Base-by-base conservation (phyloP, 306 rosid genomes). In the Purshia tridentata region DNA sequence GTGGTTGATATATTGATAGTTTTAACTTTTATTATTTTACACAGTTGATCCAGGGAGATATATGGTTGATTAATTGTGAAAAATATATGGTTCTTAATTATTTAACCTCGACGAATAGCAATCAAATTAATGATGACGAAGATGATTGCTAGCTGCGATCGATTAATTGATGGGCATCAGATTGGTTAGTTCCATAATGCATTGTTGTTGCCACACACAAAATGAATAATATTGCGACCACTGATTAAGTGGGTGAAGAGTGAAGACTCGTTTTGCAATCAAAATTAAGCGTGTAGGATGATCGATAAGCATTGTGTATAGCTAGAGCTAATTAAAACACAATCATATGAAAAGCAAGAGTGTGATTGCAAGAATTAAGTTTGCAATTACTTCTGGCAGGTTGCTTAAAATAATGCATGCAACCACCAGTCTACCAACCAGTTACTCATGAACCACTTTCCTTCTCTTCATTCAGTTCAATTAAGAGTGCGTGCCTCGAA, bases 321-420 rank as follows among this genome's bases (percentile, higher is more conserved):
- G 22, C 6, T 9, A 64, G 9, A 19, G 15, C 15, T 41, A 9
- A 15, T 64, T 18, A 44, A 9, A 42, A 35, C 6, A 15, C 3
- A 23, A 6, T 29, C 35, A 18, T 10, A 5, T 37, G 65, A 11
- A 50, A 60, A 8, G 18, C 11, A 7, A 4, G 47, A 40, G n/a
- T 55, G 66, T 20, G 6, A 65, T 75, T 42, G 73, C 37, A 9
- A 39, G 10, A 42, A 55, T 53, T 53, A 55, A 54, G 35, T 55
- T 45, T 14, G 15, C 67, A 67, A 66, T n/a, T n/a, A n/a, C 73
- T 19, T 67, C 58, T 54, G 55, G 39, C 58, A 0, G 40, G 12
- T 23, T 67, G 37, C 67, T 45, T 53, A 29, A 45, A 65, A 46
- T 57, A 44, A 15, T 50, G 62, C 73, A 75, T 50, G 62, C 73